Evolutionary conservation across 192 early-diverging fungal species (phyloP).

Genomic region (Jimgerdemannia flammicorona): DNA sequence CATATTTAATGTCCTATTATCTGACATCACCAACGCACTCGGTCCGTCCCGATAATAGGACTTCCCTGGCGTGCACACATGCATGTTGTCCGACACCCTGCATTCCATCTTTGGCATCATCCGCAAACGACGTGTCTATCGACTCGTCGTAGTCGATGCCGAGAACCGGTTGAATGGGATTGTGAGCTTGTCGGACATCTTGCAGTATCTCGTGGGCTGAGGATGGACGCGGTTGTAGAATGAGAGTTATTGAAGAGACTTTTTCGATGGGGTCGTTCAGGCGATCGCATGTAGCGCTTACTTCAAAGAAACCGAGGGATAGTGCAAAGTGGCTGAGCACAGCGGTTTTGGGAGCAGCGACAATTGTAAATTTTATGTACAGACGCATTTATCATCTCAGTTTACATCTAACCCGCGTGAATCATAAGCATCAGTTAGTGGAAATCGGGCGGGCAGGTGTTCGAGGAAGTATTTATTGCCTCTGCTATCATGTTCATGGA

Average conservation of each 20-base stretch:
- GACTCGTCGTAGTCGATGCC: constrained; percentile 88
- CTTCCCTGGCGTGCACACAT: constrained; percentile 93
- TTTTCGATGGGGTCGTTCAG: no score
- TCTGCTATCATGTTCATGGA: no score
- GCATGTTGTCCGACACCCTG: constrained; percentile 82
- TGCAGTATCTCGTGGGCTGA: constrained; percentile 50
- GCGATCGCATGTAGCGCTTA: neutral
- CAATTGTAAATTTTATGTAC: neutral
- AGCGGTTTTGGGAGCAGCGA: no score
- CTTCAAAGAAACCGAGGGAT: neutral
- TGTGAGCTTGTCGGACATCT: constrained; percentile 82
- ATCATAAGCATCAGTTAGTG: neutral
- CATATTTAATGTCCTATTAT: neutral
- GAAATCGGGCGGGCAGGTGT: neutral
- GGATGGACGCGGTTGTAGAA: neutral
- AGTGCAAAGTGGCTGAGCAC: neutral
- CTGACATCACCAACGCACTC: neutral
- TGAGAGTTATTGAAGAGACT: no score
- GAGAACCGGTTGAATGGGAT: constrained; percentile 78
- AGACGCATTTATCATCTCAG: neutral
- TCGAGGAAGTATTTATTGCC: no score
- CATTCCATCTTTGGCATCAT: constrained; percentile 88
- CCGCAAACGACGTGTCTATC: constrained; percentile 78
- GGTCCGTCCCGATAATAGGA: constrained; percentile 43
- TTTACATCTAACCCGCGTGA: neutral